phyloP scores from a whole-genome alignment of 164 flowering plant species.

The Magnolia changhungtana region DNA sequence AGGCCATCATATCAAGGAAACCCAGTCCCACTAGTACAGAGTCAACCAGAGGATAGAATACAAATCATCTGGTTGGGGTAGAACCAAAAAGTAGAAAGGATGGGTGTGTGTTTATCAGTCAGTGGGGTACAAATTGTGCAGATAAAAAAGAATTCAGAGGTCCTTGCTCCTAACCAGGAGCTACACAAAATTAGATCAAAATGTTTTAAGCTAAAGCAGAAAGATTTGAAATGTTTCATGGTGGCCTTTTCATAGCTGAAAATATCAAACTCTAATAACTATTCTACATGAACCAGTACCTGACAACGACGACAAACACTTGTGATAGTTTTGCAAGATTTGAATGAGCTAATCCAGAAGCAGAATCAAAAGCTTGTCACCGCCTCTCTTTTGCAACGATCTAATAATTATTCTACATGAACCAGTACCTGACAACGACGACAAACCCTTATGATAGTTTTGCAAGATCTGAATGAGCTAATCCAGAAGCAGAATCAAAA shows the following conservation, averaged over 20 bases:
- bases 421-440: neutral
- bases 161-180: neutral
- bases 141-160: too few relatives aligned
- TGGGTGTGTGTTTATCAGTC: neutral
- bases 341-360: neutral
- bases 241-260: neutral
- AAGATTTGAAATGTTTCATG: neutral
- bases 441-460: neutral
- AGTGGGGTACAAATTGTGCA: neutral
- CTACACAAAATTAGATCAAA: neutral
- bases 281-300: neutral
- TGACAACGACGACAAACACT: neutral
- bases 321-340: neutral
- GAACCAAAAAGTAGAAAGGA: neutral
- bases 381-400: constrained; percentile 23
- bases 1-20: too few relatives aligned
- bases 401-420: neutral
- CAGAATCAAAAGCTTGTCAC: constrained; percentile 11
- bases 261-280: neutral
- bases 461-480: neutral
- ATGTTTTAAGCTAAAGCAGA: neutral
- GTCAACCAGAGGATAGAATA: neutral
- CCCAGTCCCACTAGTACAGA: too few relatives aligned
- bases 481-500: constrained; percentile 4
- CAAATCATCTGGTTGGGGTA: neutral